Base-by-base conservation (phyloP, 2,329 filamentous ascomycete genomes). In the Proliferodiscus dingleyae region DNA sequence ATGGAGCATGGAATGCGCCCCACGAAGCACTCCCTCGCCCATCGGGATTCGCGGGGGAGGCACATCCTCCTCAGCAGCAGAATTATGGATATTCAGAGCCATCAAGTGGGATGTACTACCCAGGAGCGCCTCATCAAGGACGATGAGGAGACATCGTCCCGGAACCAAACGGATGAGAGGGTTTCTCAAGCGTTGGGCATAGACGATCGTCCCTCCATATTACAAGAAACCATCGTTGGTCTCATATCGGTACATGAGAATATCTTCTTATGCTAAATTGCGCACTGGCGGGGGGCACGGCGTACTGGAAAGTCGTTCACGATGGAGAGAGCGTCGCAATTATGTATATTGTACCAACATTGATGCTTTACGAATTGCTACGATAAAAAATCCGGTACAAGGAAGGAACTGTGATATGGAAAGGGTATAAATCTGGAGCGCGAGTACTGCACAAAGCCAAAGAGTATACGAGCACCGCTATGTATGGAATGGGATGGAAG, bases 61-160 rank as follows among this genome's bases (percentile, higher is more conserved):
- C 48, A 38, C 52, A 52, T 45, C 40, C 47, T 2, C 43, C 34
- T 37, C 49, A 8, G 45, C 50, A 28, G 21, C 51, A 41, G 42
- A 47, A 36, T 11, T 56, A 56, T 48, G 49, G 47, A 19, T 61
- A 62, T 51, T 51, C 48, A 22, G 55, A 57, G 45, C 50, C 52
- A 18, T 41, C 49, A 19, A 44, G 43, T 29, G 52, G 50, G 18
- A 53, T 60, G 32, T 59, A 60, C 43, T 62, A 60, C 42, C 53
- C 54, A 26, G 42, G 32, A 37, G 55, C 53, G 40, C 52, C 51
- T 23, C 59, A 57, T 38, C 49, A 52, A 39, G 54, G 54, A 29
- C 51, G 57, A 47, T 61, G 45, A 43, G 39, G 24, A 37, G 33
- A 38, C 10, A 8, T 19, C 18, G 3, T 4, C 3, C 24, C n/a